A percentile compares a stretch with the other conserved stretches of the same genome.
These are phyloP conservation scores for Euphorbia celastroides DNA, from an alignment of 441 rosid species.

Conservation along the genomic window DNA sequence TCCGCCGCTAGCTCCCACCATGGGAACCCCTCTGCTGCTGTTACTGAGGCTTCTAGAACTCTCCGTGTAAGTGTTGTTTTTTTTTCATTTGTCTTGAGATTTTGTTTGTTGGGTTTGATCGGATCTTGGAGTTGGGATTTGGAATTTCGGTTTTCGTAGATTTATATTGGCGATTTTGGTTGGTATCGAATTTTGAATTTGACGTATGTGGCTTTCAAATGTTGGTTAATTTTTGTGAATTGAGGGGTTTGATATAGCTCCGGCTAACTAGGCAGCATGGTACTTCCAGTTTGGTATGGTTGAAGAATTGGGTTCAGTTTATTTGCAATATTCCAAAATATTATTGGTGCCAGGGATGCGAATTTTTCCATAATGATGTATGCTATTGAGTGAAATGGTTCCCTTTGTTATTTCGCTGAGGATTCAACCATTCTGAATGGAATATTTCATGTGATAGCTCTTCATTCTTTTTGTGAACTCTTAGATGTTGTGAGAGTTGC, in stretches of 20 bases:
- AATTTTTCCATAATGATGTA: not conserved
- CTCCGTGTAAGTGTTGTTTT: constrained; percentile 56
- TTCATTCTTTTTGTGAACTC: not conserved
- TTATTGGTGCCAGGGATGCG: no score
- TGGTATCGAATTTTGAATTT: constrained; percentile 7
- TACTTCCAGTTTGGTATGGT: not conserved
- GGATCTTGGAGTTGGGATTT: constrained; percentile 23
- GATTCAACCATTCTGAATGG: constrained; percentile 4
- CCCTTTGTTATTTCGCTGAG: not conserved
- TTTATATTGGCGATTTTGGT: not conserved
- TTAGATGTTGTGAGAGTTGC: not conserved
- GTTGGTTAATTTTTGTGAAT: not conserved
- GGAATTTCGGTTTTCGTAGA: constrained; percentile 10
- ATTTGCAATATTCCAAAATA: not conserved
- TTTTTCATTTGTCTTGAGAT: not conserved
- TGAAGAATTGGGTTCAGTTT: constrained; percentile 9
- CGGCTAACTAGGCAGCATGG: not conserved
- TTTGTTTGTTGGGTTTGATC: constrained; percentile 13
- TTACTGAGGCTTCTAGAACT: constrained; percentile 83
- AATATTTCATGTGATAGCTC: not conserved
- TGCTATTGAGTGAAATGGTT: not conserved
- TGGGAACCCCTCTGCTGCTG: constrained; percentile 48
- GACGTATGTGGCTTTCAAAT: not conserved
- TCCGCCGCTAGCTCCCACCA: constrained; percentile 44
- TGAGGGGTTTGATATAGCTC: not conserved